Conservation (phyloP, 1,139 yeast genomes). For the Groenewaldozyma sp. region DNA sequence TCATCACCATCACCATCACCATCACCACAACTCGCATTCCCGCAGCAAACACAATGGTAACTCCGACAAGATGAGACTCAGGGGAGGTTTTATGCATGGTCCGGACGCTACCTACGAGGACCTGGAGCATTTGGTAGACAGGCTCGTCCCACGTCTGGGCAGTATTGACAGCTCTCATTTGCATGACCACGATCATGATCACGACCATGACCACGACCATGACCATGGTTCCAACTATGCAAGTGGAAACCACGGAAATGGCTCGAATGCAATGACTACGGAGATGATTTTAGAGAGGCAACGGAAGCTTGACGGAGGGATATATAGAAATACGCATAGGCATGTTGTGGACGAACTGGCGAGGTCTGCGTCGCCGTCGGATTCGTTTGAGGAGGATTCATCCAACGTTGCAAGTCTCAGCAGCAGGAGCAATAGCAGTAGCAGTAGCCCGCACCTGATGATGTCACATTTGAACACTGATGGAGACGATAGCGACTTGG, state of each 20-base stretch:
- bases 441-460: not conserved
- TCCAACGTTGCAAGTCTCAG: not conserved
- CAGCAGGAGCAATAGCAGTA: not conserved
- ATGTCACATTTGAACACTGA: too few relatives aligned
- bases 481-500: too few relatives aligned
- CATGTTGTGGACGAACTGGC: not conserved
- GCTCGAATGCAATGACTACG: not conserved
- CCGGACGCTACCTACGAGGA: not conserved
- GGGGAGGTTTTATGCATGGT: not conserved
- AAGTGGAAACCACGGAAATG: not conserved
- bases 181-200: too few relatives aligned
- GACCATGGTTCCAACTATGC: too few relatives aligned
- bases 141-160: not conserved
- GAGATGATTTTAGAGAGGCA: not conserved
- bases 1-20: constrained; percentile 2
- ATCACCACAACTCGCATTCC: not conserved
- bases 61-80: not conserved
- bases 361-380: not conserved
- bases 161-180: too few relatives aligned
- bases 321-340: not conserved
- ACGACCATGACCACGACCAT: too few relatives aligned
- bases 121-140: not conserved
- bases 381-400: not conserved
- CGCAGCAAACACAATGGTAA: not conserved
- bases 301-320: not conserved